phyloP scores from a whole-genome alignment of 2,329 filamentous ascomycete genomes.

The Alternaria incomplexa region DNA sequence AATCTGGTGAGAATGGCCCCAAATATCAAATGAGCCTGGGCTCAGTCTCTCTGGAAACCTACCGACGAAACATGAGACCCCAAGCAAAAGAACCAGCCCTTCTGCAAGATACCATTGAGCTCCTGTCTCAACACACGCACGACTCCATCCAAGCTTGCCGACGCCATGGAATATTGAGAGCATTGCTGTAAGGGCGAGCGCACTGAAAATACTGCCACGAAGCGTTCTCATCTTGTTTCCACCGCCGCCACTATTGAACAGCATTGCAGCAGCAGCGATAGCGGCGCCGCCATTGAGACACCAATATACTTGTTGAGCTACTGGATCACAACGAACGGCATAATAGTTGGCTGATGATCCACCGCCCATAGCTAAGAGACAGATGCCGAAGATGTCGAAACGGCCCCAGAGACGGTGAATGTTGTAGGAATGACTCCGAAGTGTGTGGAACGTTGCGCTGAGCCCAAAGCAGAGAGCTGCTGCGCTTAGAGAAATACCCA shows the following conservation, averaged over 20 bases:
- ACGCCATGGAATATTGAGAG: slow-evolving; percentile 33
- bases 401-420: slow-evolving; percentile 36
- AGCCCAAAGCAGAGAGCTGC: background rate
- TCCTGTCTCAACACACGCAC: slow-evolving; percentile 20
- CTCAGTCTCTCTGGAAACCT: slow-evolving; percentile 17
- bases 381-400: slow-evolving; percentile 40
- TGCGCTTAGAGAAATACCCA: background rate
- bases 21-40: slow-evolving; percentile 19
- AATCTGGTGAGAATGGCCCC: slow-evolving; percentile 20
- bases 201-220: background rate
- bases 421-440: slow-evolving; percentile 39
- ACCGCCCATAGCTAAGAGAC: slow-evolving; percentile 1
- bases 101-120: slow-evolving; percentile 24
- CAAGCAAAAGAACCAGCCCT: background rate
- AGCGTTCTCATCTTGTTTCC: background rate
- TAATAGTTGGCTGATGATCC: background rate
- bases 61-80: slow-evolving; percentile 21
- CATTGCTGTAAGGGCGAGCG: background rate
- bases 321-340: background rate
- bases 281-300: background rate
- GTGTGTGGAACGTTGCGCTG: slow-evolving; percentile 28
- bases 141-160: slow-evolving; percentile 27
- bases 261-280: background rate
- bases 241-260: background rate
- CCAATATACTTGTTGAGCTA: background rate